Base-by-base conservation (phyloP, 768 basidiomycete genomes). In the Pulveroboletus ravenelii region DNA sequence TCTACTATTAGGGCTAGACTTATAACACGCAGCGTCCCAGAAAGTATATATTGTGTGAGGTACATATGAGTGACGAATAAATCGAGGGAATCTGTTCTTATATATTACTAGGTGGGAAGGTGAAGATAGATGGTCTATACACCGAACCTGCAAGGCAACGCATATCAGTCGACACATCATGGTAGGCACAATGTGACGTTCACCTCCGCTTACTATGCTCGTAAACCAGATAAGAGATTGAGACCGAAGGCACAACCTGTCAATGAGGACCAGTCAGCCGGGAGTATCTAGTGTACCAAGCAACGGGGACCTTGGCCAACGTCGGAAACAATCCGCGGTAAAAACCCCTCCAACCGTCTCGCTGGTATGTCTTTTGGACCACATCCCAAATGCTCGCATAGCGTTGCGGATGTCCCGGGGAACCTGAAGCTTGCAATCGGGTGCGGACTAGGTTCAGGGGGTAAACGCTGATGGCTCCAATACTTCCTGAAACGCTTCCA, bases 181-280 rank as follows among this genome's bases (percentile, higher is more conserved):
- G 32, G 44, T 36, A 31, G 25, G 9, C 10, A 30, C 35, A 38
- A 32, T 27, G 42, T 13, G 6, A 39, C 18, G 68, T 81, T 55
- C 48, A 86, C 90, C 75, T 85, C 66, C 85, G 79, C 74, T 90
- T 93, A 60, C 78, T 84, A 60, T 88, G 82, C 65, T 93, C 90
- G 69, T 93, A 93, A 55, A 96, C 94, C 36, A 96, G 84, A 71
- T 96, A 96, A 53, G 92, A 92, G 70, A 98, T 97, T 8, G 93
- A 95, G 38, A 98, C 95, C 5, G 93, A 87, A 45, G 95, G 95
- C 40, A 96, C 85, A 51, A 98, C 95, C 89, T 91, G 59, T 31
- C 40, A 44, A 59, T 12, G 17, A 46, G 20, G 45, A 52, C 29
- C 23, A 14, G 50, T 51, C 31, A 57, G 50, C 36, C 49, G 40